Percentiles rank a stretch among this genome's conserved stretches.
phyloP scores from a whole-genome alignment of 768 basidiomycete genomes.

The Mycena epipterygia region DNA sequence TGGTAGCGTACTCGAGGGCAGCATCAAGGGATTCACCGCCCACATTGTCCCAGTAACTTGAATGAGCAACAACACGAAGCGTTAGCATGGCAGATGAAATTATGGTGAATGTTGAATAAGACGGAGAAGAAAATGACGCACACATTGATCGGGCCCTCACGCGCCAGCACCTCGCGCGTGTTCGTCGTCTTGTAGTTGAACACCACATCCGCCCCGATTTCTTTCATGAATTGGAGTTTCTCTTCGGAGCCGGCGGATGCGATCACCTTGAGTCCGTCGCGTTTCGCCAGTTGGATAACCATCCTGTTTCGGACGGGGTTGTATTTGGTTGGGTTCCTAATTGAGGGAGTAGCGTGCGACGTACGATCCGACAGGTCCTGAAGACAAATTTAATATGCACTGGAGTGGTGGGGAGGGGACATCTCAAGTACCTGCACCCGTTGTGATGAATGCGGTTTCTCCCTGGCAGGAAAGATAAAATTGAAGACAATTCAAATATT shows the following conservation, averaged over 20 bases:
- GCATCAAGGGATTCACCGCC: background rate
- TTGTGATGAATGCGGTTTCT: slow-evolving; percentile 11
- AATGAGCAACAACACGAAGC: no score
- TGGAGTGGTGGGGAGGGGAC: background rate
- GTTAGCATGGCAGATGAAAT: no score
- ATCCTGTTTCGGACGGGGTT: background rate
- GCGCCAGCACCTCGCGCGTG: background rate
- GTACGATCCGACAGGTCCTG: slow-evolving; percentile 21
- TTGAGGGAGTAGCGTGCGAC: background rate
- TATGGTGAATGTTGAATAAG: no score
- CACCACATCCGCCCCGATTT: background rate
- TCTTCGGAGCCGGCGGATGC: slow-evolving; percentile 23
- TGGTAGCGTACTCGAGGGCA: background rate
- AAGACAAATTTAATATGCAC: background rate
- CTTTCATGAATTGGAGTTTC: slow-evolving; percentile 6
- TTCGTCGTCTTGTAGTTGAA: slow-evolving; percentile 13
- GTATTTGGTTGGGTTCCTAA: background rate
- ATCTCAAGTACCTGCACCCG: slow-evolving; percentile 4
- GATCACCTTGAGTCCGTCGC: slow-evolving; percentile 20
- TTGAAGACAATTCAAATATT: background rate
- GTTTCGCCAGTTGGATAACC: slow-evolving; percentile 15
- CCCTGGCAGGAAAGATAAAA: background rate
- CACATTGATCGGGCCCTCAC: slow-evolving; percentile 10
- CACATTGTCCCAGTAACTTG: slow-evolving; percentile 7
- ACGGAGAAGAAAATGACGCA: background rate